phyloP scores from a whole-genome alignment of 1,284 basidiomycete genomes.

The Ceratobasidium papillatum region DNA sequence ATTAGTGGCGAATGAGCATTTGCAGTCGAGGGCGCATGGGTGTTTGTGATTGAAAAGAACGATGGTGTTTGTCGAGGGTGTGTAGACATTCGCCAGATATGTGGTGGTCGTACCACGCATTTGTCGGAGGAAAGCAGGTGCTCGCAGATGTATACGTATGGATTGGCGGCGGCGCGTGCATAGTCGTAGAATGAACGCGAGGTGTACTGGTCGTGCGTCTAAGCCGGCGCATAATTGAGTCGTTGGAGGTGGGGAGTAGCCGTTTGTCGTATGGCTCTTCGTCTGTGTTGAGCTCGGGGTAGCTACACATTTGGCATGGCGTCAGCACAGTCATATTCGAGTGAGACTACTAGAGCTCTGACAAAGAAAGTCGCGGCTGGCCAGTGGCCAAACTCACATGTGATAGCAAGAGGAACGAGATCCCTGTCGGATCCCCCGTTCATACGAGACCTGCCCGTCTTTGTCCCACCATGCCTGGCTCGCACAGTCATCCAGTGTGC shows the following conservation, averaged over 20 bases:
- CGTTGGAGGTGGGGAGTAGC: no score
- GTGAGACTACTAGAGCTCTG: not conserved
- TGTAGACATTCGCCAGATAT: slow-evolving; percentile 43
- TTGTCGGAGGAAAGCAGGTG: slow-evolving; percentile 45
- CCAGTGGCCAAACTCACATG: slow-evolving; percentile 32
- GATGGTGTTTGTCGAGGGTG: slow-evolving; percentile 44
- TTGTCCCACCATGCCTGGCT: slow-evolving; percentile 50
- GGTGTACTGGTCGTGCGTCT: no score
- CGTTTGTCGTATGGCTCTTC: slow-evolving; percentile 30
- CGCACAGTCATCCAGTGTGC: slow-evolving; percentile 47
- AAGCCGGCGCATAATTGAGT: no score
- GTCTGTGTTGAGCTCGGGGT: slow-evolving; percentile 10
- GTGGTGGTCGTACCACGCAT: no score
- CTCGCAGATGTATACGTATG: no score
- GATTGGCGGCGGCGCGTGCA: no score
- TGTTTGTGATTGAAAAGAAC: no score
- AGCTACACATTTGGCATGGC: not conserved
- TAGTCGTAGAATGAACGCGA: no score
- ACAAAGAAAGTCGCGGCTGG: slow-evolving; percentile 2
- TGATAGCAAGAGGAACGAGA: not conserved
- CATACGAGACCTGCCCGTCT: slow-evolving; percentile 47
- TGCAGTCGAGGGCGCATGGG: slow-evolving; percentile 47
- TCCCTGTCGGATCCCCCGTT: slow-evolving; percentile 46
- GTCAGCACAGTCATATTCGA: not conserved
- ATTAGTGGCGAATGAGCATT: slow-evolving; percentile 43